Evolutionary conservation across 352 stramenopile species (phyloP).

Genomic region (Elongisporangium senticosum): DNA sequence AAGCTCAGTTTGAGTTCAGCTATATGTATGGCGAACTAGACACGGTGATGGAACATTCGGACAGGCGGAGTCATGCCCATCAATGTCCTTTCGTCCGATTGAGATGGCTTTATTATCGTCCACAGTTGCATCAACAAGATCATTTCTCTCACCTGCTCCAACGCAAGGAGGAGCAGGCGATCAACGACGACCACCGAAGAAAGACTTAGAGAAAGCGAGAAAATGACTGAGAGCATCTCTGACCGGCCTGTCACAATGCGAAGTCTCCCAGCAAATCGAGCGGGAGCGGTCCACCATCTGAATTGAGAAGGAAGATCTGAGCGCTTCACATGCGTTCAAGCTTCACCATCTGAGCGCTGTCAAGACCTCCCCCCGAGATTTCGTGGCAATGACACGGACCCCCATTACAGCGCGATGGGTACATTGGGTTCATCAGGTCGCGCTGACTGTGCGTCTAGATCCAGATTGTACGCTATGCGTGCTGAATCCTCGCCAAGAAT

Average conservation of each 20-base stretch:
- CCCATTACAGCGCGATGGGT: neutral
- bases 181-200: neutral
- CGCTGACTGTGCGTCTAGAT: neutral
- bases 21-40: neutral
- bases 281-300: neutral
- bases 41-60: neutral
- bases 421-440: neutral
- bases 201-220: neutral
- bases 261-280: neutral
- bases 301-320: neutral
- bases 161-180: no score
- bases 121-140: neutral
- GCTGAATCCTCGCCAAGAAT: neutral
- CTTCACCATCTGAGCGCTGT: neutral
- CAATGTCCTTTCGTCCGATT: neutral
- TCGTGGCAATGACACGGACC: no score
- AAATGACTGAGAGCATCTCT: neutral
- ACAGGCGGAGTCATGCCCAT: neutral
- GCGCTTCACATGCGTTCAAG: neutral
- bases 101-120: neutral
- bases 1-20: neutral
- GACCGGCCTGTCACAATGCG: neutral
- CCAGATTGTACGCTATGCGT: neutral
- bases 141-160: neutral
- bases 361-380: neutral